Evolutionary conservation across 345 rosid genomes (phyloP), one percentile per base, ranked within the genome.

Genomic region (Eucalyptus grandis): DNA sequence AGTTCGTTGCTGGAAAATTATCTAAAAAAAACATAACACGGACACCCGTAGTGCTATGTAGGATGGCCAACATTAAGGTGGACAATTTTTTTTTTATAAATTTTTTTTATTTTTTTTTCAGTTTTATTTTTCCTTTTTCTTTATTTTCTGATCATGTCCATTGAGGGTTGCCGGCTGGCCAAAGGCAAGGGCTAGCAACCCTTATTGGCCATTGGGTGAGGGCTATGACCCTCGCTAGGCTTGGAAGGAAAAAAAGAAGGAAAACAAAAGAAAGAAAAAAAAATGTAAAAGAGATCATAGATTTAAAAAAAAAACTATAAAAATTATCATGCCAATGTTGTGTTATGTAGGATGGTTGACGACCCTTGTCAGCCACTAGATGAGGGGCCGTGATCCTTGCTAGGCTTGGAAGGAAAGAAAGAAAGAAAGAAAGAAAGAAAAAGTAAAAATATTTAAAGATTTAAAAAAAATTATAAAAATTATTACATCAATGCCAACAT

Each of bases 301-400:
- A 53, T 53, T 50, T 50, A 51, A 50, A 51, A 49, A 50, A 50
- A 51, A 53, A 53, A 53, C 24, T 19, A 3, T 19, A 53, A 51
- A 51, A 53, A 53, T 53, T 53, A 53, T 53, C 26, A 53, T 53
- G 24, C 11, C 10, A 53, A 53, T 53, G 58, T 53, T 53, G 58
- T 19, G 58, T 5, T 53, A 53, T 53, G 58, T 53, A 53, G 56
- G 56, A 53, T 53, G 62, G 62, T 24, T 56, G 6, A 9, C 2
- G 1, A 56, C 30, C 62, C 3, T 24, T 22, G 30, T 56, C 3
- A 56, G 3, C 62, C 62, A 56, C 13, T 10, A 2, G 62, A 24
- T 9, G 1, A 56, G 30, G 12, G 30, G 26, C 1, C 1, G 30
- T 24, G 30, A 56, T 30, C 30, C 14, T 24, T 6, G 0, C 30